Evolutionary conservation across 2,329 filamentous ascomycete genomes (phyloP), one percentile per base, ranked within the genome.

Genomic region (Phialophora tarda): DNA sequence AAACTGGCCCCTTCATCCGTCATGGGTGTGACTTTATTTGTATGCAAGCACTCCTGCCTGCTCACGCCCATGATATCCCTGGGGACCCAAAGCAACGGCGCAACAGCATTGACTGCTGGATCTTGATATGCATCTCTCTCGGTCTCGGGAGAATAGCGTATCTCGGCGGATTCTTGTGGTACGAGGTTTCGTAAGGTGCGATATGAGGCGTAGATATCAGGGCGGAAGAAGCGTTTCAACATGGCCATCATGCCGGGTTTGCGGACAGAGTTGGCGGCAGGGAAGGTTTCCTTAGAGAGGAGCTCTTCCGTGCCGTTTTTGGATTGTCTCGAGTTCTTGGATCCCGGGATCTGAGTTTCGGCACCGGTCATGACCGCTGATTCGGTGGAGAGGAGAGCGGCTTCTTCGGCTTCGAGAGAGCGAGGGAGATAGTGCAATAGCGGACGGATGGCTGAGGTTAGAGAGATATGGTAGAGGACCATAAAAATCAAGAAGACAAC

Each of bases 21-120:
- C 70, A 96, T 94, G 1, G 89, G 86, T 32, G 92, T 91, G 34
- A 91, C 85, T 73, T 85, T 86, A 71, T 82, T 82, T 0, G 90
- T 91, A 73, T 95, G 90, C 12, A 82, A 82, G 61, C 95, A 83
- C 78, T 96, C 93, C 75, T 96, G 91, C 73, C 84, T 84, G 62
- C 88, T 92, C 50, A 97, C 86, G 10, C 92, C 91, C 26, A 88
- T 85, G 1, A 84, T 79, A 73, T 97, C 93, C 65, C 86, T 83
- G 0, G 93, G 92, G 62, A 97, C 91, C 93, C 93, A 97, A n/a
- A 97, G 82, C 32, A 92, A 80, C 1, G 91, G 91, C 1, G 85
- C 78, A 71, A 83, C 71, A 67, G 86, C 82, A 26, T 78, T 85
- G 74, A 94, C 84, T 0, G 89, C 85, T 0, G 92, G 91, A 69